These are phyloP conservation scores for Aquilaria malaccensis DNA, from an alignment of 345 rosid species.

Conservation along the genomic window DNA sequence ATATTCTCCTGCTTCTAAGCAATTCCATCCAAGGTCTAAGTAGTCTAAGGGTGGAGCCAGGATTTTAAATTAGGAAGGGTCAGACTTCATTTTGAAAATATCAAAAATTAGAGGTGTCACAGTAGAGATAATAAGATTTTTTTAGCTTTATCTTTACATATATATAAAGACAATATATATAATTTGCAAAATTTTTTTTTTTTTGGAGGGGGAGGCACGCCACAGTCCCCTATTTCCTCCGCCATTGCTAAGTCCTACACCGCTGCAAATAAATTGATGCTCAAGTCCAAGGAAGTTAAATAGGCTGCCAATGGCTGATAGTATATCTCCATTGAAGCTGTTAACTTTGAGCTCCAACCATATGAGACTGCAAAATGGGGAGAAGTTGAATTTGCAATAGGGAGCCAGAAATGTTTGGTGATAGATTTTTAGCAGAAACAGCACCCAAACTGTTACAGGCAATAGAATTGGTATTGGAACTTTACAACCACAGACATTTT, in stretches of 20 bases:
- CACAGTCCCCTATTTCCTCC: conserved; percentile 26
- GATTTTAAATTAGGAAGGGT: conserved; percentile 33
- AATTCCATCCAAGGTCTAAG: conserved; percentile 54
- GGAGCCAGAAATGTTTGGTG: conserved; percentile 28
- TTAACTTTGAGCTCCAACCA: conserved; percentile 27
- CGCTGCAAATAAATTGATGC: conserved; percentile 28
- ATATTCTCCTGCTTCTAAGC: conserved; percentile 31
- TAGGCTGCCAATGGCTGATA: conserved; percentile 24
- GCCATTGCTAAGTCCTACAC: conserved; percentile 17
- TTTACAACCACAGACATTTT: too few relatives aligned
- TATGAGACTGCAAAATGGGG: conserved; percentile 39
- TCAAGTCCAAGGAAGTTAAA: conserved; percentile 34
- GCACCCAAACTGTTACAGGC: conserved; percentile 22
- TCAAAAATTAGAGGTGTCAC: too few relatives aligned
- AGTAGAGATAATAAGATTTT: too few relatives aligned
- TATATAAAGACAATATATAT: conserved; percentile 18
- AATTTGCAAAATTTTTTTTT: too few relatives aligned
- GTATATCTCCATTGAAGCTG: conserved; percentile 23
- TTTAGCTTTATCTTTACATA: neutral
- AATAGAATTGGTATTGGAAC: conserved; percentile 11
- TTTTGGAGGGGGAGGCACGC: conserved; percentile 19
- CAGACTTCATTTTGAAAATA: too few relatives aligned
- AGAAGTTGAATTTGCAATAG: conserved; percentile 39
- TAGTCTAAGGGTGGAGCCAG: conserved; percentile 33
- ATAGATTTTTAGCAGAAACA: conserved; percentile 32